Base-by-base conservation (phyloP, 2,329 filamentous ascomycete species). In the Colletotrichum filicis region DNA sequence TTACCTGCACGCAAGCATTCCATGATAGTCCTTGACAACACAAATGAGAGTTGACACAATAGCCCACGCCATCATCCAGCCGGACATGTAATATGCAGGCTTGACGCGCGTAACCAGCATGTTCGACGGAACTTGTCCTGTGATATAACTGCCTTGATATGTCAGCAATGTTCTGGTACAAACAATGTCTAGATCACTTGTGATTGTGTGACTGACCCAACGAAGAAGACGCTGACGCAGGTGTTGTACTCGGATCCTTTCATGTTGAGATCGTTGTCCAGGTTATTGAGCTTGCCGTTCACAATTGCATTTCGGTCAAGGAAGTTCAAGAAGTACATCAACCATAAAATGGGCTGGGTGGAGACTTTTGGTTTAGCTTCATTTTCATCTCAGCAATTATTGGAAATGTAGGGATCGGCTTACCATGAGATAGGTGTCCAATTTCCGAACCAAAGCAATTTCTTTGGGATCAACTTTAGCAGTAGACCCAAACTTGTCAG, bases 241-340 rank as follows among this genome's bases (percentile, higher is more conserved):
- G 78, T 80, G 59, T 80, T 77, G 69, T 80, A 81, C 67, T 81
- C 65, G 19, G 70, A 68, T 87, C 84, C 85, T 1, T 79, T 79
- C 59, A 91, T 79, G 4, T 83, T 80, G 9, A 91, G 79, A 58
- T 91, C 87, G 5, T 85, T 81, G 62, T 89, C 85, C 4, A 91
- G 78, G 37, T 86, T 86, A 68, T 88, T 86, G 35, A 91, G 76
- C 32, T 85, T 82, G 7, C 89, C 89, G 26, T 88, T 87, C 3
- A 89, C 88, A 76, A 91, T 89, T 58, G 90, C 87, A 68, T 88
- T 89, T 16, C 86, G 81, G 75, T 89, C 87, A 19, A 87, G 78
- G 58, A 66, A 76, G 58, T 76, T 76, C 64, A 76, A 64, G 5
- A 82, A 73, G 1, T 79, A 77, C 79, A 83, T 80, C 70, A 77